Evolutionary conservation across 2,329 filamentous ascomycete genomes (phyloP).

Genomic region (Trichoderma polysporum): DNA sequence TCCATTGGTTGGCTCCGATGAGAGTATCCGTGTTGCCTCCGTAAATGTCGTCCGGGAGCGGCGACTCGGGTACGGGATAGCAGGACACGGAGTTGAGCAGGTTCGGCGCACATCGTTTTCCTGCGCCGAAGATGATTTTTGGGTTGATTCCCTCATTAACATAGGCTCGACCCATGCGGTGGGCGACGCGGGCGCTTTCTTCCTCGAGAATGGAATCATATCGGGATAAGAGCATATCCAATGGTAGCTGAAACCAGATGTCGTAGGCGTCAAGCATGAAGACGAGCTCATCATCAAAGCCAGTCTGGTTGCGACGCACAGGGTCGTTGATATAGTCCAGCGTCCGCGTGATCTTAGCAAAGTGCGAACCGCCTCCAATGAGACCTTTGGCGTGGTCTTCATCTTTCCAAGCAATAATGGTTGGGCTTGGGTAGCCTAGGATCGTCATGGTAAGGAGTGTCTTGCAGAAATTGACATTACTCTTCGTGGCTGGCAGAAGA

Average conservation of each 20-base stretch:
- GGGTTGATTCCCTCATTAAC: conserved; percentile 26
- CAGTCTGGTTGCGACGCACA: conserved; percentile 23
- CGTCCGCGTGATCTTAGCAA: conserved; percentile 31
- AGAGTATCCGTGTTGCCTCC: conserved; percentile 28
- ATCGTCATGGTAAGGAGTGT: conserved; percentile 32
- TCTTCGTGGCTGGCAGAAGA: conserved; percentile 30
- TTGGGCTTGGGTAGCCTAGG: conserved; percentile 32
- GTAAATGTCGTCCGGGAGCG: conserved; percentile 28
- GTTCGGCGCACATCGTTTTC: conserved; percentile 32
- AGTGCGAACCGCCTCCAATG: conserved; percentile 32
- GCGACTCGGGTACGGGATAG: conserved; percentile 32
- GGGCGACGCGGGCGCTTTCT: conserved; percentile 27
- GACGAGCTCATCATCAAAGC: conserved; percentile 32
- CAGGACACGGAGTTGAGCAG: conserved; percentile 28
- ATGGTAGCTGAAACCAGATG: conserved; percentile 36
- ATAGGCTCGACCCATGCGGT: conserved; percentile 29
- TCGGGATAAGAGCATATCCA: conserved; percentile 29
- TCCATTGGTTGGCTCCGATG: conserved; percentile 23
- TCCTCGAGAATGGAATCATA: conserved; percentile 29
- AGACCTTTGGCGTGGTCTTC: conserved; percentile 22
- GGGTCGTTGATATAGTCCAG: conserved; percentile 31
- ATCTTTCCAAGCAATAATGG: conserved; percentile 31
- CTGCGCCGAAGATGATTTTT: conserved; percentile 30
- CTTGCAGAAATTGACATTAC: conserved; percentile 33
- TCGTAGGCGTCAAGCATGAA: conserved; percentile 36